These are phyloP conservation scores for Colletotrichum spaethianum DNA, from an alignment of 2,329 filamentous ascomycete species.

Conservation along the genomic window DNA sequence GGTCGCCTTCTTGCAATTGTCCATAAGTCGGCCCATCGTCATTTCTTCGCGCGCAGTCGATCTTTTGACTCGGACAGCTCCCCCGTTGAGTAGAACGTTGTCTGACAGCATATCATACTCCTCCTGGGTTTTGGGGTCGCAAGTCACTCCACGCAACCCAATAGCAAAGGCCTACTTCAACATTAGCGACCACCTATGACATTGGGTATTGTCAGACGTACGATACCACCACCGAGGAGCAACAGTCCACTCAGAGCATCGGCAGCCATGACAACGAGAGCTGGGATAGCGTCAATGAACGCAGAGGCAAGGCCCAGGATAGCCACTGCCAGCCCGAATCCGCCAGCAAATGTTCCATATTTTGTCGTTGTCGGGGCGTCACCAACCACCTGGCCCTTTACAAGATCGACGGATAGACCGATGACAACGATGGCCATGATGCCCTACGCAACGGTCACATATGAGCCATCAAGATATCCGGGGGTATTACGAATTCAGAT, in stretches of 20 bases:
- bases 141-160: conserved; percentile 23
- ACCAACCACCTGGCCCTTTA: conserved; percentile 14
- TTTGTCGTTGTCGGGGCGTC: conserved; percentile 27
- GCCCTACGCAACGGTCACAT: not conserved
- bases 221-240: conserved; percentile 37
- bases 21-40: not conserved
- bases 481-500: not conserved
- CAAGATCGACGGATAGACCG: conserved; percentile 27
- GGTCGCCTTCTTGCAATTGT: conserved; percentile 27
- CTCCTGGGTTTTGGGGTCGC: not conserved
- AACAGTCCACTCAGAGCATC: conserved; percentile 33
- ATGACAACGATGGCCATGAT: conserved; percentile 38
- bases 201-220: conserved; percentile 1
- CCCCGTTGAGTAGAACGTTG: conserved; percentile 27
- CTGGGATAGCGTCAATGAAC: conserved; percentile 37
- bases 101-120: rapidly evolving
- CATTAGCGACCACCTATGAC: not conserved
- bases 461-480: not conserved
- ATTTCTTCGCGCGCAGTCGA: no score
- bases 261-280: conserved; percentile 23
- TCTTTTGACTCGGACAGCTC: not conserved
- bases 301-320: conserved; percentile 10
- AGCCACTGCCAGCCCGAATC: conserved; percentile 28
- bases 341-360: conserved; percentile 34
- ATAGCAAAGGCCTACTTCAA: conserved; percentile 25